These are phyloP conservation scores for Phlebiopsis gigantea DNA, from an alignment of 768 basidiomycete species.

Conservation along the genomic window DNA sequence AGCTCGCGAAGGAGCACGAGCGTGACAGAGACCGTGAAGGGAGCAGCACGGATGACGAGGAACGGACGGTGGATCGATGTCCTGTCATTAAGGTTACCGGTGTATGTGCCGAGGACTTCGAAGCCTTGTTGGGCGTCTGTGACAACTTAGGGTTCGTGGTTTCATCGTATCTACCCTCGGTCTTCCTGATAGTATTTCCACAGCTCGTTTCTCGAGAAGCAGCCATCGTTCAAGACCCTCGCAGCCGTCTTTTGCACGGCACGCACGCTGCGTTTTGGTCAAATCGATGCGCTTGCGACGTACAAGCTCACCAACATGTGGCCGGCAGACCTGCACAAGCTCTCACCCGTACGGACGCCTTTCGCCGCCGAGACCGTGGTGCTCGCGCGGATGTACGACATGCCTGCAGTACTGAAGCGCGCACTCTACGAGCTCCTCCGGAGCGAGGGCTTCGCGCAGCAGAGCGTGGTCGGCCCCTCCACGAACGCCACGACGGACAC, in stretches of 20 bases:
- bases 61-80: slow-evolving; percentile 13
- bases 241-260: slow-evolving; percentile 32
- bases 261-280: slow-evolving; percentile 27
- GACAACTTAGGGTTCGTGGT: slow-evolving; percentile 30
- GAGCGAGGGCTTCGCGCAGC: slow-evolving; percentile 24
- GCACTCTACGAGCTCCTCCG: slow-evolving; percentile 39
- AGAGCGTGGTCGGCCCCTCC: not conserved
- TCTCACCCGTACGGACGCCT: slow-evolving; percentile 14
- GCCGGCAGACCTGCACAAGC: slow-evolving; percentile 19
- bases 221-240: slow-evolving; percentile 26
- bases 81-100: slow-evolving; percentile 21
- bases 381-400: slow-evolving; percentile 25
- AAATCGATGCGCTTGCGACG: slow-evolving; percentile 25
- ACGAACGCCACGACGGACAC: not conserved
- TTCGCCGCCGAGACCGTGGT: slow-evolving; percentile 27
- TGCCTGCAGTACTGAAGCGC: slow-evolving; percentile 28
- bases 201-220: slow-evolving; percentile 22
- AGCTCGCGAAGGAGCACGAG: slow-evolving; percentile 14
- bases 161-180: not conserved
- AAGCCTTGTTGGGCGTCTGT: slow-evolving; percentile 24
- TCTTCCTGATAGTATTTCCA: not conserved
- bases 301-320: slow-evolving; percentile 28
- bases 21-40: not conserved
- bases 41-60: not conserved
- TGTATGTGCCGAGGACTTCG: slow-evolving; percentile 29